Conservation (phyloP, 805 yeast species). For the Sugiyamaella marilandica region DNA sequence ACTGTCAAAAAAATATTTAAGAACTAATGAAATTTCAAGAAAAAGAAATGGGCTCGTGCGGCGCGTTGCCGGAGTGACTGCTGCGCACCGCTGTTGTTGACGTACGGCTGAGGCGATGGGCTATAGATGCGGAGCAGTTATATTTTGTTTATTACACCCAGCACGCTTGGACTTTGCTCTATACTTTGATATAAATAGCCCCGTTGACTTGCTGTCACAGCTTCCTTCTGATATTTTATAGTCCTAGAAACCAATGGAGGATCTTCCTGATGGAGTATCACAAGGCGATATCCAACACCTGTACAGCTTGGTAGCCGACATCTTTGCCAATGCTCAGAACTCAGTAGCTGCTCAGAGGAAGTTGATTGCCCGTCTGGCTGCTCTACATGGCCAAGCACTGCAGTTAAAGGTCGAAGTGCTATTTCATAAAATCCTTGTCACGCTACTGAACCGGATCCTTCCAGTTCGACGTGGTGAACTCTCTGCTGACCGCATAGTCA, state of each 20-base stretch:
- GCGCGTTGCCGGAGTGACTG: background rate
- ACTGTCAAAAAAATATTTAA: background rate
- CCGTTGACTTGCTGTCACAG: background rate
- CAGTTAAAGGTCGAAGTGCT: constrained; percentile 49
- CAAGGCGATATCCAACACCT: constrained; percentile 17
- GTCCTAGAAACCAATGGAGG: background rate
- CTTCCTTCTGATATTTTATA: background rate
- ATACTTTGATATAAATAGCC: background rate
- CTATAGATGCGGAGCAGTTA: background rate
- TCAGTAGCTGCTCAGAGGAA: constrained; percentile 73
- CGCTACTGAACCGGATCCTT: constrained; percentile 58
- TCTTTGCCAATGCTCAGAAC: constrained; percentile 75
- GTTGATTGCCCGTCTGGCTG: constrained; percentile 56
- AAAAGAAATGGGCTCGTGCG: constrained; percentile 1
- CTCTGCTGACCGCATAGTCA: constrained; percentile 72
- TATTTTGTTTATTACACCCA: too few species aligned
- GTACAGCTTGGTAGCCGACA: constrained; percentile 39
- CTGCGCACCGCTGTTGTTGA: background rate
- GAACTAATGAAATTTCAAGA: background rate
- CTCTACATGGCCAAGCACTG: constrained; percentile 50
- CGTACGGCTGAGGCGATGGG: background rate
- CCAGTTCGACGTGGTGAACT: constrained; percentile 64
- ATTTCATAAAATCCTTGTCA: constrained; percentile 58
- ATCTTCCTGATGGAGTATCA: constrained; percentile 17
- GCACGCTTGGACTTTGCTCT: background rate